Conservation (phyloP, 1,284 basidiomycete genomes). For the Sporisorium scitamineum region DNA sequence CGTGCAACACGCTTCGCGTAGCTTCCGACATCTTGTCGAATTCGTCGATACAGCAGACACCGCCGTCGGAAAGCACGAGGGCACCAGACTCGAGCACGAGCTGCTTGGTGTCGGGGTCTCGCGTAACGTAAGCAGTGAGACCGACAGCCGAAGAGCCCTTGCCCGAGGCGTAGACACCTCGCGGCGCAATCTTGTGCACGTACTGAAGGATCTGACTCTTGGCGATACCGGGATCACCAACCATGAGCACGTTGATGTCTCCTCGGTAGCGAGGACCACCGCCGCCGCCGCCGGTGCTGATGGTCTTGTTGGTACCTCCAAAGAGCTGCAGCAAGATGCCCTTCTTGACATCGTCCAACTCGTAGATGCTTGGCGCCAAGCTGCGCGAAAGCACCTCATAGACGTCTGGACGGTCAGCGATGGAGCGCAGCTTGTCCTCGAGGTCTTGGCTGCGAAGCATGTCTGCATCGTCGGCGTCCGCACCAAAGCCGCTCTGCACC, state of each 20-base stretch:
- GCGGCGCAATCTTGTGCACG: slow-evolving; percentile 97
- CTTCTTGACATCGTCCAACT: slow-evolving; percentile 99
- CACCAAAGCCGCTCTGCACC: slow-evolving; percentile 29
- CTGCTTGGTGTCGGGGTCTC: slow-evolving; percentile 97
- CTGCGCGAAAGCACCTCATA: slow-evolving; percentile 88
- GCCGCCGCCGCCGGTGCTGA: slow-evolving; percentile 89
- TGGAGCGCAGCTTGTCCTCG: slow-evolving; percentile 76
- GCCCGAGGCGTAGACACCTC: slow-evolving; percentile 86
- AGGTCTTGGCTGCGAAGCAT: slow-evolving; percentile 70
- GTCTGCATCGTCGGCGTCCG: slow-evolving; percentile 34
- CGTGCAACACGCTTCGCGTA: slow-evolving; percentile 94
- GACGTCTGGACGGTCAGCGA: slow-evolving; percentile 82
- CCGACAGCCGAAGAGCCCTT: slow-evolving; percentile 98
- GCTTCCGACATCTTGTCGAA: slow-evolving; percentile 99
- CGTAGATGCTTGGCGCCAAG: slow-evolving; percentile 94
- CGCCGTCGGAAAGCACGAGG: slow-evolving; percentile 94
- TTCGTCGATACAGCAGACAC: slow-evolving; percentile 99
- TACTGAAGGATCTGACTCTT: slow-evolving; percentile 92
- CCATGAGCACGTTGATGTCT: slow-evolving; percentile 96
- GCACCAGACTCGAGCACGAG: slow-evolving; percentile 97
- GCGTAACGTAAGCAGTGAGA: slow-evolving; percentile 96
- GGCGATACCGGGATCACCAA: slow-evolving; percentile 97
- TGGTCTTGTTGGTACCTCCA: slow-evolving; percentile 96
- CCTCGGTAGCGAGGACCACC: slow-evolving; percentile 96
- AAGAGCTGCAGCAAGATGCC: slow-evolving; percentile 95